A percentile compares a stretch with the other conserved stretches of the same genome.
phyloP scores from a whole-genome alignment of 129 eudicot genomes.

The Artemisia annua region DNA sequence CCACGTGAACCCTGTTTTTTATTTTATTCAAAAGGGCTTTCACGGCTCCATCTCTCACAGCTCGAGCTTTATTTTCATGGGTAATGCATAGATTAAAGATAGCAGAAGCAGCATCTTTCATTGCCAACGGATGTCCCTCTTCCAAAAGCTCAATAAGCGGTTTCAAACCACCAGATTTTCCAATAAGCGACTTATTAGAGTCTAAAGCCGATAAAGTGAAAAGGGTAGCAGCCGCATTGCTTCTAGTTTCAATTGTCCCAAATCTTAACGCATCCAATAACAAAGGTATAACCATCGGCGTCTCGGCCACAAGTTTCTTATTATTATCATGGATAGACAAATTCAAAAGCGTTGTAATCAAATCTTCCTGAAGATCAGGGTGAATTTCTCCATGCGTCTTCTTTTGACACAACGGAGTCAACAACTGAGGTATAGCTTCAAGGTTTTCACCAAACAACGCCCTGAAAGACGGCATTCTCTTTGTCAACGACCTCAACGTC shows the following conservation, averaged over 20 bases:
- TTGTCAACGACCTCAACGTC: conserved; percentile 68
- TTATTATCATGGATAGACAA: conserved; percentile 86
- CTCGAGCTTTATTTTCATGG: conserved; percentile 82
- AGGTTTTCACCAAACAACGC: conserved; percentile 75
- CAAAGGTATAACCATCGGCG: conserved; percentile 67
- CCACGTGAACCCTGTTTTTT: conserved; percentile 42
- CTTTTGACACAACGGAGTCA: conserved; percentile 55
- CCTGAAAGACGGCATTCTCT: conserved; percentile 76
- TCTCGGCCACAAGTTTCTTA: conserved; percentile 88
- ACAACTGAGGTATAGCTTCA: conserved; percentile 65
- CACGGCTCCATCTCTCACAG: conserved; percentile 81
- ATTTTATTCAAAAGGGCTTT: conserved; percentile 69
- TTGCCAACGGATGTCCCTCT: conserved; percentile 75
- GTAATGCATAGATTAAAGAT: conserved; percentile 73
- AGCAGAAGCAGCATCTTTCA: conserved; percentile 94
- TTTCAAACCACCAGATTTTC: conserved; percentile 73
- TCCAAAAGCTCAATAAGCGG: conserved; percentile 76
- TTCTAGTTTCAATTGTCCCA: conserved; percentile 69
- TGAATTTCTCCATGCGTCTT: conserved; percentile 42
- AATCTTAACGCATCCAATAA: conserved; percentile 64
- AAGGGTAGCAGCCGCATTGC: conserved; percentile 93
- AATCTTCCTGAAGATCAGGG: conserved; percentile 81
- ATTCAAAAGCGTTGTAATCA: conserved; percentile 81
- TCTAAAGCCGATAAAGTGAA: conserved; percentile 91
- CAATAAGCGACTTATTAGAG: conserved; percentile 76